Evolutionary conservation across 2,329 filamentous ascomycete genomes (phyloP).

Genomic region (Zasmidium cellare): DNA sequence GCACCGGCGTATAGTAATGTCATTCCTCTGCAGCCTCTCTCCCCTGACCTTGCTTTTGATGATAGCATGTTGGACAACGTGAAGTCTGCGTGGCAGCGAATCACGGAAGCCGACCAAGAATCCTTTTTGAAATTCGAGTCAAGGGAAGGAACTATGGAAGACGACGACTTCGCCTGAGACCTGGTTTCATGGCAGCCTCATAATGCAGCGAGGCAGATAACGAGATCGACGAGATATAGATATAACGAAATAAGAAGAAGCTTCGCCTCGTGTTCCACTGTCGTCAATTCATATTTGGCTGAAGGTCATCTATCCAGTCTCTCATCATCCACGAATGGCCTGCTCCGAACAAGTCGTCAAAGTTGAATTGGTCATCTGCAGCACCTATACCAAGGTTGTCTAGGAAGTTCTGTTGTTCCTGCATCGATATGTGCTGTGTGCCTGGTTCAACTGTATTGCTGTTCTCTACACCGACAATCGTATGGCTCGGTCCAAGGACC

Average conservation of each 20-base stretch:
- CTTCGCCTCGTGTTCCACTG: too few species aligned
- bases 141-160: constrained; percentile 19
- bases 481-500: neutral
- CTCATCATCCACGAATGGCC: neutral
- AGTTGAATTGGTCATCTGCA: neutral
- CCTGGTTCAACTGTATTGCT: neutral
- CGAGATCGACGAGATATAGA: too few species aligned
- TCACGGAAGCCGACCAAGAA: constrained; percentile 53
- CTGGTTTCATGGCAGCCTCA: neutral
- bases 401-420: neutral
- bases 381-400: neutral
- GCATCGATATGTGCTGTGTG: neutral
- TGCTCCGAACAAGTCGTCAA: neutral
- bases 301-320: neutral
- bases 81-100: constrained; percentile 66
- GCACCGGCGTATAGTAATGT: constrained; percentile 29
- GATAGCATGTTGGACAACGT: constrained; percentile 69
- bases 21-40: constrained; percentile 52
- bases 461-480: neutral
- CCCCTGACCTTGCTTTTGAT: constrained; percentile 70
- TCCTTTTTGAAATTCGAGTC: constrained; percentile 80
- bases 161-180: constrained; percentile 8
- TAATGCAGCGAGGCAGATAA: neutral
- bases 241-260: too few species aligned
- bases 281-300: neutral